Base-by-base conservation (phyloP, 1,139 yeast species). In the Debaryomyces sp. region DNA sequence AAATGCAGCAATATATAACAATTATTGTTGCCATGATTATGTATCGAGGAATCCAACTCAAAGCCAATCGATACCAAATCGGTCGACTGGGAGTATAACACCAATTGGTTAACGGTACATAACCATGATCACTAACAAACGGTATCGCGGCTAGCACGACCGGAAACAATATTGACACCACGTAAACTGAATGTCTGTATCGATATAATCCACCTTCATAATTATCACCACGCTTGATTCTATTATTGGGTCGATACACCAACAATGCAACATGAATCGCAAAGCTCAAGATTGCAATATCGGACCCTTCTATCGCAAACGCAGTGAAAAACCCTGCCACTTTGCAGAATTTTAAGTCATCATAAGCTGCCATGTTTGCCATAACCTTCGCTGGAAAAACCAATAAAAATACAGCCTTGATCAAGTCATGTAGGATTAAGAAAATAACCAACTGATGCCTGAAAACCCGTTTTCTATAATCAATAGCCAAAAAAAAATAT, bases 291-390 rank as follows among this genome's bases (percentile, higher is more conserved):
- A 91, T 91, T 23, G 96, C 95, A 39, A 89, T 66, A 67, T 91
- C 97, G 2, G 95, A 91, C 13, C 96, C 96, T 65, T 90, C 96
- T 24, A 89, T 87, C 29, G 92, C 80, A 38, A 84, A 77, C 1
- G 95, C 89, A 0, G 96, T 87, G 66, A 90, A 85, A 73, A 89
- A 91, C 4, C 97, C 97, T 41, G 89, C 81, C 10, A 85, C 84
- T 60, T 87, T 85, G 58, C 89, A 84, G 55, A 88, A 84, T 35
- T 68, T 71, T 21, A 73, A 69, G 56, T 81, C 80, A 45, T 77
- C 74, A 60, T 84, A 82, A 1, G 82, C 71, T 12, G 74, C 64
- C 23, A 70, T 65, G 38, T 75, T 73, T 6, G 78, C 64, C 36
- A 86, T 65, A 2, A 85, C 84, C 37, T 85, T 64, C 1, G 85